Conservation (phyloP, 768 basidiomycete species). For the Suillus bovinus region DNA sequence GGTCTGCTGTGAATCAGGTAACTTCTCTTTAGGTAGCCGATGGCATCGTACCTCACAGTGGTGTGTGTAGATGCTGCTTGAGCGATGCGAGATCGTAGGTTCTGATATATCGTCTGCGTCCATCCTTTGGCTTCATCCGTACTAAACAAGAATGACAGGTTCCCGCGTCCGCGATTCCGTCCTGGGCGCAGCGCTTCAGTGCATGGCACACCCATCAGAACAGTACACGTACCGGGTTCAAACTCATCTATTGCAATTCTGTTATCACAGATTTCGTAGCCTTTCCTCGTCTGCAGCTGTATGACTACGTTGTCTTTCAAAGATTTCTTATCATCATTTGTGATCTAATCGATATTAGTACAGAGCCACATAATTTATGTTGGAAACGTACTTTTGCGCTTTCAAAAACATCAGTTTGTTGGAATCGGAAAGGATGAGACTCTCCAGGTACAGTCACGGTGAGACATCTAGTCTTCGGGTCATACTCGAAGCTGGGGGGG, state of each 20-base stretch:
- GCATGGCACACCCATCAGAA: background rate
- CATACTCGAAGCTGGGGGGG: background rate
- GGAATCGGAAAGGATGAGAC: background rate
- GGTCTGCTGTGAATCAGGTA: slow-evolving; percentile 18
- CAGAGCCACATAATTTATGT: background rate
- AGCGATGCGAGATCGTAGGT: slow-evolving; percentile 16
- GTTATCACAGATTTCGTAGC: slow-evolving; percentile 11
- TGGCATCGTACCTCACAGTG: slow-evolving; percentile 17
- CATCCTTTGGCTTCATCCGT: slow-evolving; percentile 20
- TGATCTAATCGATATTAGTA: slow-evolving; percentile 20
- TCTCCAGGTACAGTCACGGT: background rate
- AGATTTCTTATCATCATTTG: slow-evolving; percentile 14
- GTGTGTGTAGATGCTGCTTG: background rate
- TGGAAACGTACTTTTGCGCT: background rate
- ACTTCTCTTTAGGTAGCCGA: background rate
- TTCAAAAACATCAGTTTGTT: background rate
- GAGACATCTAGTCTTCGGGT: background rate
- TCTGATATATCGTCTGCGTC: slow-evolving; percentile 23
- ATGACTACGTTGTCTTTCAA: slow-evolving; percentile 24
- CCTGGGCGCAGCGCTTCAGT: slow-evolving; percentile 17
- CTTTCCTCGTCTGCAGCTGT: slow-evolving; percentile 15
- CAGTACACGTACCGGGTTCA: slow-evolving; percentile 23
- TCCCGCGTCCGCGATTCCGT: background rate
- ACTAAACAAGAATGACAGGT: slow-evolving; percentile 26
- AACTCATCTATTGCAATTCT: slow-evolving; percentile 9